Conservation (phyloP, 2,329 filamentous ascomycete genomes). For the Monosporascus sp. region DNA sequence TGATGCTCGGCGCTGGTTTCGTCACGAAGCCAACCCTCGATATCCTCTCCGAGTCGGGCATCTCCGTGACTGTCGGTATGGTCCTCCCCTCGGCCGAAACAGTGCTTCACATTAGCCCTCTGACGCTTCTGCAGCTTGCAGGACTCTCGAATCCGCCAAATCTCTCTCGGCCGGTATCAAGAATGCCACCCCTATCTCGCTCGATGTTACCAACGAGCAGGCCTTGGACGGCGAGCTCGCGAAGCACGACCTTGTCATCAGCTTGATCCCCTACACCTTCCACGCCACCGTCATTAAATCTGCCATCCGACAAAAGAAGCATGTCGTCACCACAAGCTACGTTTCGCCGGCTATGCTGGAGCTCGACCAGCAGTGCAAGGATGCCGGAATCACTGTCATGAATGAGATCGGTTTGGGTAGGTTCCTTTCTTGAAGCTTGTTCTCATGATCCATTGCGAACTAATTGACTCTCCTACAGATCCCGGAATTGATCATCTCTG, state of each 20-base stretch:
- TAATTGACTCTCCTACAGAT: conserved; percentile 36
- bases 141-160: conserved; percentile 7
- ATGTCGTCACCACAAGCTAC: conserved; percentile 92
- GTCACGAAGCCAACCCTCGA: conserved; percentile 54
- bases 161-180: conserved; percentile 3
- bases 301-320: conserved; percentile 86
- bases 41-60: conserved; percentile 49
- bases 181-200: conserved; percentile 4
- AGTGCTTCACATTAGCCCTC: neutral
- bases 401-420: conserved; percentile 72
- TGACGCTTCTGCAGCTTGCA: conserved; percentile 4
- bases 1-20: conserved; percentile 47
- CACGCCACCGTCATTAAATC: conserved; percentile 88
- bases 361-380: conserved; percentile 75
- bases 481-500: conserved; percentile 66
- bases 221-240: conserved; percentile 76
- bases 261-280: conserved; percentile 85
- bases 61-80: conserved; percentile 52
- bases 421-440: neutral
- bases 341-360: conserved; percentile 89
- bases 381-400: conserved; percentile 94
- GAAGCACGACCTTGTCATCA: conserved; percentile 74
- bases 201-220: conserved; percentile 67
- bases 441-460: neutral
- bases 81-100: neutral